Conservation (phyloP, 305 asterid species). For the Striga hermonthica region DNA sequence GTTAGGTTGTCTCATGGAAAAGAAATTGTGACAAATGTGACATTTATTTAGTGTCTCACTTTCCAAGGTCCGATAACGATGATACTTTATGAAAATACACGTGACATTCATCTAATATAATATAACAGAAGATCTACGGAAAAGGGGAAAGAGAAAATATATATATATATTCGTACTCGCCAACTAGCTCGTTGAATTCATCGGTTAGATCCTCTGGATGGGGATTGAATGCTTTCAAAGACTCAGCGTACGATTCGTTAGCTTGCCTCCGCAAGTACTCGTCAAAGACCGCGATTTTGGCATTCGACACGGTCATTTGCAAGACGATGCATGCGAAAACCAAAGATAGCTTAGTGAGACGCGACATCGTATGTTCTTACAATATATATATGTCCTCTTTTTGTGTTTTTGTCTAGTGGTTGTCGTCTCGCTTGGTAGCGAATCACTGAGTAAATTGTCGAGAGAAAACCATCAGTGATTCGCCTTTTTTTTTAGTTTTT, state of each 20-base stretch:
- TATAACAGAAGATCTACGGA: neutral
- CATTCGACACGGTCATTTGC: conserved; percentile 15
- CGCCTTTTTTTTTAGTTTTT: neutral
- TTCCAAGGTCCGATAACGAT: too few relatives aligned
- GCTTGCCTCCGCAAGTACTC: conserved; percentile 37
- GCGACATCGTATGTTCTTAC: neutral
- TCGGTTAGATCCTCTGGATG: conserved; percentile 38
- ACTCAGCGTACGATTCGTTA: conserved; percentile 32
- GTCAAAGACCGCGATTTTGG: conserved; percentile 29
- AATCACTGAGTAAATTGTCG: conserved; percentile 31
- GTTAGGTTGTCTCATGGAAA: too few relatives aligned
- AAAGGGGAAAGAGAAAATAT: neutral
- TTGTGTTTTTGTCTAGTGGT: neutral
- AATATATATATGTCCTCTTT: neutral
- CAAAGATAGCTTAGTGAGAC: neutral
- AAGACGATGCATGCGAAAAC: conserved; percentile 23
- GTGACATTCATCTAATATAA: neutral
- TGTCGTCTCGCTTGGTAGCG: conserved; percentile 17
- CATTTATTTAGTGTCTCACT: too few relatives aligned
- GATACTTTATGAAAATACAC: neutral
- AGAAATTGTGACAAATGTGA: neutral
- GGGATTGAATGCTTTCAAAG: conserved; percentile 39
- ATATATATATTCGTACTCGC: conserved; percentile 33
- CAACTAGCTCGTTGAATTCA: conserved; percentile 38
- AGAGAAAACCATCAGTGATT: neutral